phyloP scores from a whole-genome alignment of 2,329 filamentous ascomycete genomes.

The Ambrosiella cleistominuta region DNA sequence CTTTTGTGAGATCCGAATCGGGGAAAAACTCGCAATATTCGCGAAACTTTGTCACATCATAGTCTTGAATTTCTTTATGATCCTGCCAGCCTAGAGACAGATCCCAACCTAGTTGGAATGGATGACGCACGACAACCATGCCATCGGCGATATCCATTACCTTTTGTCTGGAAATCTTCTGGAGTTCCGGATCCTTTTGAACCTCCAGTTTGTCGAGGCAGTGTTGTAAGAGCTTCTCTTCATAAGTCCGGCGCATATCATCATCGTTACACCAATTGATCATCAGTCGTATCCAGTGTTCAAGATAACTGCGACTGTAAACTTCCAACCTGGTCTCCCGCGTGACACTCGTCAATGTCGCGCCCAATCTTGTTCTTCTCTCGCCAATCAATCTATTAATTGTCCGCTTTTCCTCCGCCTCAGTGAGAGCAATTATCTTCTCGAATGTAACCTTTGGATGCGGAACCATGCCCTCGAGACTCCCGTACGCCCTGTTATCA shows the following conservation, averaged over 20 bases:
- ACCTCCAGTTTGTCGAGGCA: slow-evolving; percentile 63
- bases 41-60: slow-evolving; percentile 60
- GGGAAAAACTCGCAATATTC: slow-evolving; percentile 76
- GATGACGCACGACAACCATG: slow-evolving; percentile 93
- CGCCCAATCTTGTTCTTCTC: slow-evolving; percentile 71
- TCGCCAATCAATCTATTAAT: slow-evolving; percentile 86
- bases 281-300: slow-evolving; percentile 60
- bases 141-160: slow-evolving; percentile 65
- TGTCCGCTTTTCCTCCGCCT: slow-evolving; percentile 69
- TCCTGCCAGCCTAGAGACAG: slow-evolving; percentile 83
- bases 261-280: slow-evolving; percentile 88
- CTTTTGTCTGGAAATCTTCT: slow-evolving; percentile 50
- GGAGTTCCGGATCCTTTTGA: slow-evolving; percentile 44
- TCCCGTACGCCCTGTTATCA: slow-evolving; percentile 60
- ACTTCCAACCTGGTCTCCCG: slow-evolving; percentile 77
- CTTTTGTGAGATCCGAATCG: slow-evolving; percentile 61
- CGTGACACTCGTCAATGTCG: slow-evolving; percentile 67
- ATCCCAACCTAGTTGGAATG: slow-evolving; percentile 78
- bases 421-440: slow-evolving; percentile 65
- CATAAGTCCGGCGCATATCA: slow-evolving; percentile 62
- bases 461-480: slow-evolving; percentile 67
- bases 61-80: slow-evolving; percentile 51
- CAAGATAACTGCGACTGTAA: slow-evolving; percentile 56
- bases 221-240: slow-evolving; percentile 74
- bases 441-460: slow-evolving; percentile 67